phyloP scores from a whole-genome alignment of 2,329 filamentous ascomycete species.

The Pyricularia sp. region DNA sequence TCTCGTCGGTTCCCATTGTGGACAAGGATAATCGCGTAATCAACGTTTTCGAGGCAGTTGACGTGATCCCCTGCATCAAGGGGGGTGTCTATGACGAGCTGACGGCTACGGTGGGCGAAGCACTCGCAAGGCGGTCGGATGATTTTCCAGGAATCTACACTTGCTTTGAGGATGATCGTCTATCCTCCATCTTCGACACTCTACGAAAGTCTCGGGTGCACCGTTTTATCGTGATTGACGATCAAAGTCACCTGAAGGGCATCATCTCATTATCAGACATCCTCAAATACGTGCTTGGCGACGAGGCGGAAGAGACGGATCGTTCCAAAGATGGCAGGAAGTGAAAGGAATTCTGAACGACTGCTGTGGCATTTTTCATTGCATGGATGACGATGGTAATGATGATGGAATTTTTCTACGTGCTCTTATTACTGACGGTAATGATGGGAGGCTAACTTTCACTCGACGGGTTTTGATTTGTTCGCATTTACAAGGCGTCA shows the following conservation, averaged over 20 bases:
- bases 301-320: constrained; percentile 41
- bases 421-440: background rate
- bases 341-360: background rate
- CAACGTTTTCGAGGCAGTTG: constrained; percentile 96
- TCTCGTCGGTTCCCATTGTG: constrained; percentile 89
- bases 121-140: constrained; percentile 74
- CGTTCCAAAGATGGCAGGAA: background rate
- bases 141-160: constrained; percentile 97
- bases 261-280: constrained; percentile 94
- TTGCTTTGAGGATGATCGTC: constrained; percentile 80
- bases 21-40: constrained; percentile 70
- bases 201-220: constrained; percentile 93
- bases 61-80: constrained; percentile 93
- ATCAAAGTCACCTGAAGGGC: constrained; percentile 75
- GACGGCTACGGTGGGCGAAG: constrained; percentile 77
- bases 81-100: constrained; percentile 89
- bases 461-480: constrained; percentile 1
- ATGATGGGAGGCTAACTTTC: background rate
- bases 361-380: background rate
- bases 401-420: background rate
- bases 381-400: background rate
- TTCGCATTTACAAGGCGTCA: constrained; percentile 7
- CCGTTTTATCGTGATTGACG: constrained; percentile 85
- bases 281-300: constrained; percentile 84
- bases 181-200: constrained; percentile 95